Evolutionary conservation across 768 basidiomycete species (phyloP).

Genomic region (Suillus bovinus): DNA sequence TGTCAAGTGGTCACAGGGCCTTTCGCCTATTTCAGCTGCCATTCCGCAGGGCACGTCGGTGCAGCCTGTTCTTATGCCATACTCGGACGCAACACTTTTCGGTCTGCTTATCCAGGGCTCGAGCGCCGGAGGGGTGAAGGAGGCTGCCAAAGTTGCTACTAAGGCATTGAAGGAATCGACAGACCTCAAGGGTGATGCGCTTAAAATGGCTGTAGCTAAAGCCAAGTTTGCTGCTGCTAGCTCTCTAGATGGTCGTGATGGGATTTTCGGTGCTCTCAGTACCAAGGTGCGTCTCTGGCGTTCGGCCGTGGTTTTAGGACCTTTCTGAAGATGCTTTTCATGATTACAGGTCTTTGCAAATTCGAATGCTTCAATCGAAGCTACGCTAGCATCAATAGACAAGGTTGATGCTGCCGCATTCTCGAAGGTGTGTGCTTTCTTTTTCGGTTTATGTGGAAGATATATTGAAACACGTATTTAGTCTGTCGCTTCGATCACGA

Average conservation of each 20-base stretch:
- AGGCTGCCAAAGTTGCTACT: constrained; percentile 69
- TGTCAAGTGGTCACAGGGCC: constrained; percentile 84
- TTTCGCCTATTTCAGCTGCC: constrained; percentile 64
- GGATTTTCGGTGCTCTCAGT: constrained; percentile 60
- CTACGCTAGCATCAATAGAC: constrained; percentile 68
- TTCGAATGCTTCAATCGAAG: constrained; percentile 54
- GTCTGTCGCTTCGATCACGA: constrained; percentile 67
- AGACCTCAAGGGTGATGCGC: constrained; percentile 59
- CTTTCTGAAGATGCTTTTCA: not conserved
- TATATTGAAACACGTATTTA: constrained; percentile 27
- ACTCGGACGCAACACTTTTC: constrained; percentile 89
- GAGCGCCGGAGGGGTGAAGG: constrained; percentile 60
- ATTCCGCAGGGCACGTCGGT: constrained; percentile 64
- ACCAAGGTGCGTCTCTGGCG: constrained; percentile 50
- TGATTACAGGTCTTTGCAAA: constrained; percentile 58
- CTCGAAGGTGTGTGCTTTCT: constrained; percentile 56
- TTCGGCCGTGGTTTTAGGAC: not conserved
- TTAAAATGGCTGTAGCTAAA: constrained; percentile 82
- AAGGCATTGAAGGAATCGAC: constrained; percentile 57
- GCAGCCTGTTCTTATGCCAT: constrained; percentile 77
- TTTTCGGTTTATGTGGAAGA: not conserved
- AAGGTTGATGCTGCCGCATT: constrained; percentile 64
- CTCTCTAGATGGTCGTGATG: constrained; percentile 67
- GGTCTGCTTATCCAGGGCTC: constrained; percentile 78
- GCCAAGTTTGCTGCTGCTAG: constrained; percentile 84